Base-by-base conservation (phyloP, 179 eudicot genomes). In the Silene vulgaris region DNA sequence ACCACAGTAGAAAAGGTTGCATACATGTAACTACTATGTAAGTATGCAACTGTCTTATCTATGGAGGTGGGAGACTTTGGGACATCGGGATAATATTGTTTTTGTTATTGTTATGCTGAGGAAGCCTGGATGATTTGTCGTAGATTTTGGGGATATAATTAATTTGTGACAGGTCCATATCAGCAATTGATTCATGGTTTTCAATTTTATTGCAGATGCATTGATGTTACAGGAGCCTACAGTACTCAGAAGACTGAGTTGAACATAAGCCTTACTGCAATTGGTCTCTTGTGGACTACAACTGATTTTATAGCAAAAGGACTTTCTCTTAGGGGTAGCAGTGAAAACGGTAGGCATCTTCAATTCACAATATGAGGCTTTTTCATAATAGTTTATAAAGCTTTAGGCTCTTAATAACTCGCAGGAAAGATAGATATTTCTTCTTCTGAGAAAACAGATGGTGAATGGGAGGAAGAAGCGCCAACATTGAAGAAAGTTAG, bases 221-320 rank as follows among this genome's bases (percentile, higher is more conserved):
- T 95, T 74, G 97, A 95, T 72, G 99, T 95, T 68, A 85, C 93
- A 74, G 99, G 97, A 73, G 95, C 97, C 76, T 95, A 92, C 76
- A 86, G 99, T 84, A 83, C 93, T 76, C 99, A 95, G 81, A 87
- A 87, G 85, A 92, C 97, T 67, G 99, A 92, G 79, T 72, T 95
- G 87, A 95, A 95, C 86, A 95, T 95, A 60, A 93, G 97, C 89
- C 82, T 95, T 85, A 95, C 99, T 71, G 97, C 99, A 12, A 81
- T 95, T 64, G 97, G 99, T 74, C 91, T 95, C 73, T 75, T 95
- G 62, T 95, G 99, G 99, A 93, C 97, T 61, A 87, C 97, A 32
- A 91, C 99, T 76, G 99, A 95, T 86, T 93, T 95, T 77, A 87
- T 95, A 79, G 96, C 87, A 5, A 95, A 90, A 85, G 97, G 95